Percentiles rank a stretch among this genome's conserved stretches.
Evolutionary conservation across 2,329 filamentous ascomycete species (phyloP).

Genomic region (Cladosporium velox): DNA sequence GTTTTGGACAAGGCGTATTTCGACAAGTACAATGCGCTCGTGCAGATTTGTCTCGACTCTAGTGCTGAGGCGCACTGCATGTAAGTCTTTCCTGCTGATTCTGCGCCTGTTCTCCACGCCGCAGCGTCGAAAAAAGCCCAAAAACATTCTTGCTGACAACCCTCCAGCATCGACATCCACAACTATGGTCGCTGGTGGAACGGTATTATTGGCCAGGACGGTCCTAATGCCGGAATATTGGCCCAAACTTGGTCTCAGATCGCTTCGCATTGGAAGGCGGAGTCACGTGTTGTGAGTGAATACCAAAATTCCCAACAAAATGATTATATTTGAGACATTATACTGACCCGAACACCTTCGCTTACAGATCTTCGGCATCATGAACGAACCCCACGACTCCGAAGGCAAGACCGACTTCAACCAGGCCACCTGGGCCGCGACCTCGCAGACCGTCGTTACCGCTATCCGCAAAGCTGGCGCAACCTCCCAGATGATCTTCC

Average conservation of each 20-base stretch:
- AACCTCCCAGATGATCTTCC: conserved; percentile 62
- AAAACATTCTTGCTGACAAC: no score
- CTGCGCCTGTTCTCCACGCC: not conserved
- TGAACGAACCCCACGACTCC: conserved; percentile 47
- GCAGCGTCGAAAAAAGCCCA: not conserved
- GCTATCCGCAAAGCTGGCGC: conserved; percentile 67
- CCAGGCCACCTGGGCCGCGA: conserved; percentile 59
- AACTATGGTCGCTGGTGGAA: conserved; percentile 57
- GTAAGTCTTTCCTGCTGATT: not conserved
- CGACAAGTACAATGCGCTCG: conserved; percentile 32
- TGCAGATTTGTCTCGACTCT: conserved; percentile 41
- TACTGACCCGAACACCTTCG: conserved; percentile 32
- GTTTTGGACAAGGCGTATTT: conserved; percentile 27
- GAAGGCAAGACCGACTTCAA: conserved; percentile 40
- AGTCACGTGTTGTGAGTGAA: conserved; percentile 49
- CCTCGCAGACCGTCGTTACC: conserved; percentile 63
- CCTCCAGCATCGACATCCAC: conserved; percentile 34
- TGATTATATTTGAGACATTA: conserved; percentile 42
- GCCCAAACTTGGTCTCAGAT: conserved; percentile 57
- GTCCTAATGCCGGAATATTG: conserved; percentile 61
- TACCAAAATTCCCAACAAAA: not conserved
- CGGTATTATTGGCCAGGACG: conserved; percentile 65
- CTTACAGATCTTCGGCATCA: not conserved
- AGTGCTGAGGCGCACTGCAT: conserved; percentile 30
- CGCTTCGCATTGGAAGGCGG: conserved; percentile 58